Evolutionary conservation across 257 asterid genomes (phyloP).

Genomic region (Rhazya stricta): DNA sequence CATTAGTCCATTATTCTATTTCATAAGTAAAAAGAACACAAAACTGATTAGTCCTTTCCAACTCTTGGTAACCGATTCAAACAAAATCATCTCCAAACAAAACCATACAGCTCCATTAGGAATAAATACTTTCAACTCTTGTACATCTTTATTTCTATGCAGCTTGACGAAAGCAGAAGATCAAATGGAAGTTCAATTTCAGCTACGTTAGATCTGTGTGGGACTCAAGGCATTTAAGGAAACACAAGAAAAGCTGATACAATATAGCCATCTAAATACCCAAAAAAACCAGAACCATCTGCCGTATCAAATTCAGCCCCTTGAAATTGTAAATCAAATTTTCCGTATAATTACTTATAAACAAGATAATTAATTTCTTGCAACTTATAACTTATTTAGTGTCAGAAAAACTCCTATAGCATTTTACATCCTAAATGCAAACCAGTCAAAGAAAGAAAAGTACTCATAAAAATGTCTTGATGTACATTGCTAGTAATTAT

Average conservation of each 20-base stretch:
- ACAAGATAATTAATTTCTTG: background rate
- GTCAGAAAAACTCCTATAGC: background rate
- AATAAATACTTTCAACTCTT: background rate
- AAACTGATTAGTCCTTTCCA: background rate
- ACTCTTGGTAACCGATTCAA: background rate
- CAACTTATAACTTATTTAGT: background rate
- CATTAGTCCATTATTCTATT: constrained; percentile 1
- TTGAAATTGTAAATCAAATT: background rate
- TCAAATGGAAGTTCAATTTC: background rate
- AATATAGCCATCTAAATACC: background rate
- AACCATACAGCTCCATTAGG: background rate
- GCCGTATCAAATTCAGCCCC: background rate
- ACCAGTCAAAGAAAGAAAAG: background rate
- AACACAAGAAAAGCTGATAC: background rate
- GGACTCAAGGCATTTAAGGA: background rate
- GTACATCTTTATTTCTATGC: background rate
- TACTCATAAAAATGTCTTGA: background rate
- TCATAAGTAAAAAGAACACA: background rate
- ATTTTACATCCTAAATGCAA: background rate
- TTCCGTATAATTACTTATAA: background rate
- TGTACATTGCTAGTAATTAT: background rate
- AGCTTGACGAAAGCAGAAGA: background rate
- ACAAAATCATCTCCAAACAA: background rate
- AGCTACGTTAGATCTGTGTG: background rate
- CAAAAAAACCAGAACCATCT: background rate